phyloP scores from a whole-genome alignment of 1,139 yeast genomes.

The Scheffersomyces cryptocercus region DNA sequence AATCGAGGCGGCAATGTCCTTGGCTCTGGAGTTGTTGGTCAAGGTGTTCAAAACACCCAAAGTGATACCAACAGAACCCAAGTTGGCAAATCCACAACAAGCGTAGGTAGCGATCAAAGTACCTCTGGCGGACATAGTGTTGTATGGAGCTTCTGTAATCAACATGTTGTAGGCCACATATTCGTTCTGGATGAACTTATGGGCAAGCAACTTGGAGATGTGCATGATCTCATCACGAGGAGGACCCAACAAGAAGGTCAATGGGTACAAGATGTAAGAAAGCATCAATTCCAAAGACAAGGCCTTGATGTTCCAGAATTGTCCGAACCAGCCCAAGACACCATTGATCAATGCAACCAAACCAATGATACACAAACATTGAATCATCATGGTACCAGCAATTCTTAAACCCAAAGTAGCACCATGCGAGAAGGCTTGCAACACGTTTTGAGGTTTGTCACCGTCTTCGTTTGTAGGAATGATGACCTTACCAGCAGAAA shows the following conservation, averaged over 20 bases:
- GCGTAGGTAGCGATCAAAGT: constrained; percentile 64
- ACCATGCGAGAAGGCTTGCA: constrained; percentile 66
- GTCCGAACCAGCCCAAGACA: constrained; percentile 63
- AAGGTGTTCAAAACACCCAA: constrained; percentile 62
- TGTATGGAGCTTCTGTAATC: constrained; percentile 46
- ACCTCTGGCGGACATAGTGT: constrained; percentile 52
- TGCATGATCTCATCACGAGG: constrained; percentile 56
- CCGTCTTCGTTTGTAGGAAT: constrained; percentile 36
- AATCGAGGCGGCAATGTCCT: constrained; percentile 51
- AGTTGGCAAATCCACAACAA: constrained; percentile 65
- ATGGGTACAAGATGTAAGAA: constrained; percentile 62
- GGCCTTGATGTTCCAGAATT: constrained; percentile 57
- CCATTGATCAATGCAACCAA: constrained; percentile 61
- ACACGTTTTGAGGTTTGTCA: constrained; percentile 48
- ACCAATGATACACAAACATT: constrained; percentile 64
- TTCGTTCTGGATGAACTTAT: constrained; percentile 65
- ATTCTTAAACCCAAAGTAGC: constrained; percentile 61
- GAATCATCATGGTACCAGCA: constrained; percentile 62
- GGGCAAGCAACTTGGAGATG: constrained; percentile 56
- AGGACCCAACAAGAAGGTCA: constrained; percentile 61
- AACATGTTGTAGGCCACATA: constrained; percentile 57
- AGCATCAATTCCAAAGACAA: constrained; percentile 59
- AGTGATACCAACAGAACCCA: constrained; percentile 66
- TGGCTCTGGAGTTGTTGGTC: constrained; percentile 53
- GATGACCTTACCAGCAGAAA: constrained; percentile 52